These are phyloP conservation scores for Leccinum subatratum DNA, from an alignment of 1,284 basidiomycete genomes.

Conservation along the genomic window DNA sequence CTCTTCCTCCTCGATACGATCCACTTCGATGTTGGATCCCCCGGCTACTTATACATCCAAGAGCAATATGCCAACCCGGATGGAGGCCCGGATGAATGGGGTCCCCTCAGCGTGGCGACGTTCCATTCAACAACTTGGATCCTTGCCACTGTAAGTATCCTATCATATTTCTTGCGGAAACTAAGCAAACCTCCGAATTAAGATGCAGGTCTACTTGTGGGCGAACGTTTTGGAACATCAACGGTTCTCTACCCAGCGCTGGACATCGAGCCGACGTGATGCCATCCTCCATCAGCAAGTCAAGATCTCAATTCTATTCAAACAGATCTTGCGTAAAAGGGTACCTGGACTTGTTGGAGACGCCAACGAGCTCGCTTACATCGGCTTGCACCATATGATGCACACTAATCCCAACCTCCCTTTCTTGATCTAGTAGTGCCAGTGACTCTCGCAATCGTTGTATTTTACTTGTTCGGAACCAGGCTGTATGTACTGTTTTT, in stretches of 20 bases:
- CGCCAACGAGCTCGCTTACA: neutral
- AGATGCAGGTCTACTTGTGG: neutral
- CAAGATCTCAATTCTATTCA: neutral
- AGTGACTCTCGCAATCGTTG: no score
- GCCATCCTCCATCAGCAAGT: neutral
- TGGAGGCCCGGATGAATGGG: neutral
- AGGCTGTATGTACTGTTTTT: no score
- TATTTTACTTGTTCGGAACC: no score
- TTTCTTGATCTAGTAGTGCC: neutral
- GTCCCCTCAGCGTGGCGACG: neutral
- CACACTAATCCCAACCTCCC: neutral
- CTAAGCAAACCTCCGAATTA: neutral
- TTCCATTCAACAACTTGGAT: neutral
- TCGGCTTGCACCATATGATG: neutral
- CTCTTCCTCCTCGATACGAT: neutral
- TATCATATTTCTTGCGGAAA: neutral
- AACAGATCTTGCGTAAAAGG: neutral
- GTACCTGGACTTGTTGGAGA: neutral
- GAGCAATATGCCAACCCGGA: neutral
- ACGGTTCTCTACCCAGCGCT: neutral
- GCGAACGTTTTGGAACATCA: neutral
- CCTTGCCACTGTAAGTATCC: neutral
- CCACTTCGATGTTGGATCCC: neutral
- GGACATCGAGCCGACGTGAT: neutral
- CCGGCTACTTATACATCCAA: neutral